These are phyloP conservation scores for Gyrodon lividus DNA, from an alignment of 768 basidiomycete species.

Conservation along the genomic window DNA sequence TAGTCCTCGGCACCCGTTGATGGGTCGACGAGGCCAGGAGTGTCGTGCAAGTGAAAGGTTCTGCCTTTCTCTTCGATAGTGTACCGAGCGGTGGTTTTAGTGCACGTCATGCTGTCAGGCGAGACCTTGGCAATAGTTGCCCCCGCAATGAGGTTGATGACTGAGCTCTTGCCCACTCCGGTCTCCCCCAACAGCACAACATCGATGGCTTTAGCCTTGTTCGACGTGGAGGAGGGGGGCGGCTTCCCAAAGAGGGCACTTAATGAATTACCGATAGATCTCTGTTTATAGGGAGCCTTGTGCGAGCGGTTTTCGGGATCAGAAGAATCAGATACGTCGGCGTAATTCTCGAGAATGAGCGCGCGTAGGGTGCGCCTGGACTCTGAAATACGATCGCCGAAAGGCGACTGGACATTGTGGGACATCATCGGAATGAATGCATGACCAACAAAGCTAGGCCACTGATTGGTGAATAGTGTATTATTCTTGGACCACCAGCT, in stretches of 20 bases:
- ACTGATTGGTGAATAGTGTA: constrained; percentile 6
- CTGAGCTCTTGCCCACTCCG: constrained; percentile 41
- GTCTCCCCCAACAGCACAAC: constrained; percentile 36
- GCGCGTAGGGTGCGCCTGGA: constrained; percentile 12
- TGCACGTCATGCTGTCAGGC: constrained; percentile 33
- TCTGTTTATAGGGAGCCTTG: constrained; percentile 9
- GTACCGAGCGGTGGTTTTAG: constrained; percentile 27
- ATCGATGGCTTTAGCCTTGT: constrained; percentile 19
- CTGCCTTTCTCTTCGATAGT: constrained; percentile 17
- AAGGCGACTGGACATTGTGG: background rate
- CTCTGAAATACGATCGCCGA: constrained; percentile 5
- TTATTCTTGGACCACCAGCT: constrained; percentile 20
- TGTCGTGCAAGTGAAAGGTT: constrained; percentile 31
- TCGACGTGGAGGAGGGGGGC: background rate
- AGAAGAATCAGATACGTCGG: background rate
- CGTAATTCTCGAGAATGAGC: constrained; percentile 13
- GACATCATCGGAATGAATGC: constrained; percentile 12
- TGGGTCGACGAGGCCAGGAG: constrained; percentile 33
- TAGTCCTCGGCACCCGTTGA: constrained; percentile 17
- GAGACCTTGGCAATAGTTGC: constrained; percentile 30
- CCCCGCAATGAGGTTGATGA: constrained; percentile 39
- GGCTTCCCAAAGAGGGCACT: constrained; percentile 12
- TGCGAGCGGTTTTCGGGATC: background rate
- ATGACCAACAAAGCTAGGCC: constrained; percentile 15
- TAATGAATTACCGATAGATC: constrained; percentile 8